A percentile compares a stretch with the other conserved stretches of the same genome.
These are phyloP conservation scores for Exophiala phaeomuriformis DNA, from an alignment of 2,329 filamentous ascomycete genomes.

Conservation along the genomic window DNA sequence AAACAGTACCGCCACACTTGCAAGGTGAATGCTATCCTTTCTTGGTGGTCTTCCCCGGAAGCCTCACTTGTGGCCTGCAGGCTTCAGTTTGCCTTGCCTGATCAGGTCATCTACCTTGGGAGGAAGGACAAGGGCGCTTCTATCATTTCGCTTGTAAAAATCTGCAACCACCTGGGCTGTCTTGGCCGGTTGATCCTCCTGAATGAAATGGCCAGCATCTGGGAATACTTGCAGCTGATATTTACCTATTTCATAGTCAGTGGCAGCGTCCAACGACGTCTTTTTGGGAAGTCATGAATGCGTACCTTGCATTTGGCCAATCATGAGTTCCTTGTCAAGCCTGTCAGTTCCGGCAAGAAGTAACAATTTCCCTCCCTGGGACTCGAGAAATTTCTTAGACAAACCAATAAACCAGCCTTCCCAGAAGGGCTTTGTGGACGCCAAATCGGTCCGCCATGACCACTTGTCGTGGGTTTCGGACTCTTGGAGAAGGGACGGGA, in stretches of 20 bases:
- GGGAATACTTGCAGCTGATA: constrained; percentile 93
- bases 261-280: neutral
- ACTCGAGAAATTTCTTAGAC: constrained; percentile 80
- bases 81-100: constrained; percentile 27
- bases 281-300: neutral
- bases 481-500: constrained; percentile 63
- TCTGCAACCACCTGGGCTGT: constrained; percentile 78
- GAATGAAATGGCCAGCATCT: constrained; percentile 91
- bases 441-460: constrained; percentile 74
- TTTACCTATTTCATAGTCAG: constrained; percentile 49
- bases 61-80: constrained; percentile 11
- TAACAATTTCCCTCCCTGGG: constrained; percentile 63
- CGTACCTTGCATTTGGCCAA: constrained; percentile 93
- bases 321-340: constrained; percentile 83
- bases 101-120: constrained; percentile 78
- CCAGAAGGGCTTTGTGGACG: constrained; percentile 82
- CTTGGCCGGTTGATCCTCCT: constrained; percentile 89
- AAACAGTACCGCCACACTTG: no score
- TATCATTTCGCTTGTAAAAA: constrained; percentile 86
- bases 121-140: constrained; percentile 74
- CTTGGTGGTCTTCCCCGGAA: neutral
- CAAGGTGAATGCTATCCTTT: neutral
- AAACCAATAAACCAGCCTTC: constrained; percentile 86
- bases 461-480: constrained; percentile 26
- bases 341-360: constrained; percentile 83